phyloP scores from a whole-genome alignment of 768 basidiomycete species.

The Glaciozyma antarctica region DNA sequence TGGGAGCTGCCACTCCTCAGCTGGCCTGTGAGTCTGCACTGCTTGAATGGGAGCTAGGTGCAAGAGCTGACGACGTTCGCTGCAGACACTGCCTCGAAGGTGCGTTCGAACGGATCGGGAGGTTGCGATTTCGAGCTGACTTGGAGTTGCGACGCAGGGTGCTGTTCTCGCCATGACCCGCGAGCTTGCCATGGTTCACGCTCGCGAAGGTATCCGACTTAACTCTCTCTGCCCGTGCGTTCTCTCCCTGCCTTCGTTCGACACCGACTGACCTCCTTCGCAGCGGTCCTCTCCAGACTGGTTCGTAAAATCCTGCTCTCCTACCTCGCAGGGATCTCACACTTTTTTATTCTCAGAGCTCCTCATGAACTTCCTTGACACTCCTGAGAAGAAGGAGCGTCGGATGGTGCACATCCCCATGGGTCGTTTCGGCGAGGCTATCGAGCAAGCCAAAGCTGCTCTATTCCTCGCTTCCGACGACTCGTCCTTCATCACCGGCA shows the following conservation, averaged over 20 bases:
- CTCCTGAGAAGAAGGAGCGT: constrained; percentile 85
- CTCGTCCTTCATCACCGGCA: constrained; percentile 87
- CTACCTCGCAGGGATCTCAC: background rate
- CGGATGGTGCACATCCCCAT: constrained; percentile 69
- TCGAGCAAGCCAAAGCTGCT: constrained; percentile 86
- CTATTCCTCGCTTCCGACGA: constrained; percentile 92
- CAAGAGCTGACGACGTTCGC: background rate
- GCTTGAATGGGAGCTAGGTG: background rate
- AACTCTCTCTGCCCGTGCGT: constrained; percentile 93
- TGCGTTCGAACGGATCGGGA: too few species aligned
- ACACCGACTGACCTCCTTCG: constrained; percentile 1
- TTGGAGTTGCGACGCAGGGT: constrained; percentile 40
- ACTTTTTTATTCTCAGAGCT: constrained; percentile 53
- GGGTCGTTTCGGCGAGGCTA: constrained; percentile 94
- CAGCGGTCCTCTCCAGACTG: constrained; percentile 90
- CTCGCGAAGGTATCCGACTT: constrained; percentile 87
- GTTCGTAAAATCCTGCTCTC: constrained; percentile 44
- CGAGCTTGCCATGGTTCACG: constrained; percentile 95
- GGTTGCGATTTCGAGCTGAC: too few species aligned
- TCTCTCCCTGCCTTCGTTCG: background rate
- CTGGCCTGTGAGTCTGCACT: constrained; percentile 63
- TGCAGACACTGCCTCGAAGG: constrained; percentile 84
- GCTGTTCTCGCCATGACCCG: constrained; percentile 98
- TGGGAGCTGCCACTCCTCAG: constrained; percentile 96
- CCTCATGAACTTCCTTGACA: constrained; percentile 96